Base-by-base conservation (phyloP, 805 yeast species). In the Zygotorulaspora danielsina region DNA sequence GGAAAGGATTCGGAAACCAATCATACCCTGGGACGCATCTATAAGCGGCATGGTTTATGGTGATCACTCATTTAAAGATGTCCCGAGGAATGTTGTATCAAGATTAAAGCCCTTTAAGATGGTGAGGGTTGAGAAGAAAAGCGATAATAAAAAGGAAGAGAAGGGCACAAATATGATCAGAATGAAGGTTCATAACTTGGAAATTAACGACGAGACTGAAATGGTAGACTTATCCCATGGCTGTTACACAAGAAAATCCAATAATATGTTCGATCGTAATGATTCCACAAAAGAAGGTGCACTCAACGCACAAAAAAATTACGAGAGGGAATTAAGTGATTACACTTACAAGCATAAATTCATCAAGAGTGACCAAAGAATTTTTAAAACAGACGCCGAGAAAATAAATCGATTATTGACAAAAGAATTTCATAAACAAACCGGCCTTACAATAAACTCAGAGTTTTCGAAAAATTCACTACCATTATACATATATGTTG, bases 51-150 rank as follows among this genome's bases (percentile, higher is more conserved):
- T 63, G 49, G 46, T 57, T 10, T 60, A 59, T 36, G 55, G 60
- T 20, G 65, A 64, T 36, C 50, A 56, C 13, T 45, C 64, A 4
- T 60, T 64, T 46, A 54, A 56, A 41, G 49, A 54, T 21, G 57
- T 69, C 1, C 73, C 75, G 2, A 59, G 59, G 37, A 50, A 54
- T 11, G 56, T 67, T 6, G 67, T 70, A 0, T 49, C 52, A 10
- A 54, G 54, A 20, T 45, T 69, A 25, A 63, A 59, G 18, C 71
- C 73, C 0, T 69, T 64, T 45, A 53, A 50, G 38, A 39, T 61
- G 32, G 43, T 77, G 86, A 68, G 73, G 79, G 64, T 76, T 76
- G 66, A 85, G 78, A 72, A 81, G 79, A 90, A 83, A 80, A 72
- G 77, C 79, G 61, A 90, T 79, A 64, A 82, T 79, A 70, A 73